Percentiles rank a stretch among this genome's conserved stretches.
phyloP scores from a whole-genome alignment of 2,329 filamentous ascomycete genomes.

The Neofusicoccum laricinum region DNA sequence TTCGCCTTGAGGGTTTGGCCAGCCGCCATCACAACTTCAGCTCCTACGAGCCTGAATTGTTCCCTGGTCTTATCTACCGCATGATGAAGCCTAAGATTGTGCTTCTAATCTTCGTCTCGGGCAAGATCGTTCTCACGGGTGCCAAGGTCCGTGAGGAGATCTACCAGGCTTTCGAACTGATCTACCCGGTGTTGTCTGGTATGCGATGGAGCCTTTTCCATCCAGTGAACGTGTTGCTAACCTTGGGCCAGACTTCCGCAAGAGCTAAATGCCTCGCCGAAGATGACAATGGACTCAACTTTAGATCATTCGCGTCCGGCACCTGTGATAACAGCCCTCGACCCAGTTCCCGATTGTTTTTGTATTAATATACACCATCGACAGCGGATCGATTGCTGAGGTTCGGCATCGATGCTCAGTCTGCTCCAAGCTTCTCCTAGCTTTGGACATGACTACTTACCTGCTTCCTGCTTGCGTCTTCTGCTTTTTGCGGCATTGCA shows the following conservation, averaged over 20 bases:
- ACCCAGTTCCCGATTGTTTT: not conserved
- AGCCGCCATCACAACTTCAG: constrained; percentile 99
- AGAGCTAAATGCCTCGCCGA: constrained; percentile 13
- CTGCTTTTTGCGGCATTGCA: constrained; percentile 19
- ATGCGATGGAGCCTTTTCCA: constrained; percentile 30
- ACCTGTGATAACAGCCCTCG: constrained; percentile 4
- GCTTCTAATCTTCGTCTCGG: constrained; percentile 93
- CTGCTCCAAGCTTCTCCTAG: not conserved
- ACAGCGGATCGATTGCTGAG: not conserved
- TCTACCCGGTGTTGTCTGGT: constrained; percentile 93
- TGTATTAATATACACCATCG: constrained; percentile 11
- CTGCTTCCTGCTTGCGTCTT: constrained; percentile 14
- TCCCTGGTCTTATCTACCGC: constrained; percentile 98
- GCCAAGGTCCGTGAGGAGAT: constrained; percentile 98
- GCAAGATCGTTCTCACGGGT: constrained; percentile 96
- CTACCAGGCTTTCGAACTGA: constrained; percentile 52
- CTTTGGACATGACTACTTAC: not conserved
- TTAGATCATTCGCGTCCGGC: constrained; percentile 6
- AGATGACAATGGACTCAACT: not conserved
- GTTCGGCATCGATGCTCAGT: not conserved
- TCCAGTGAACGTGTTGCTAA: constrained; percentile 23
- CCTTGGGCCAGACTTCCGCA: constrained; percentile 21
- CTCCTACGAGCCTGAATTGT: constrained; percentile 96
- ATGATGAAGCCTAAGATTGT: constrained; percentile 99
- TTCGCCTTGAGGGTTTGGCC: constrained; percentile 91